Evolutionary conservation across 495 filamentous ascomycete genomes (phyloP).

Genomic region (Hyaloscypha hepaticicola): DNA sequence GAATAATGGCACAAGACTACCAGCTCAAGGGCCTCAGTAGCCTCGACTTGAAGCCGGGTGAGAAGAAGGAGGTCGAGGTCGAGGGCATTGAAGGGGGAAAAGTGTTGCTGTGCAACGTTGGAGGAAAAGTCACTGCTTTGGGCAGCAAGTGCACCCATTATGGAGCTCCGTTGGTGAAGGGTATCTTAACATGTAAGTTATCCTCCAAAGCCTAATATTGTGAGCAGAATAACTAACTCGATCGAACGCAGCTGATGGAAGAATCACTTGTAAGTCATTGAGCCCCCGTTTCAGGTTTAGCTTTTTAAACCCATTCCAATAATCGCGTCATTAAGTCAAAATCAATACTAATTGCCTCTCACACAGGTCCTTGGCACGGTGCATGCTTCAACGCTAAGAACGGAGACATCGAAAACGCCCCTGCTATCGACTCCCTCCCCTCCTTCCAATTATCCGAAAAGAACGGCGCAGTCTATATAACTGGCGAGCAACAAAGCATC

Average conservation of each 20-base stretch:
- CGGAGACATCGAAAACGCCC: constrained; percentile 95
- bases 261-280: constrained; percentile 63
- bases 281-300: too few species aligned
- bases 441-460: constrained; percentile 79
- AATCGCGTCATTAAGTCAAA: neutral
- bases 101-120: constrained; percentile 77
- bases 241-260: constrained; percentile 51
- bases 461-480: constrained; percentile 80
- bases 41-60: constrained; percentile 68
- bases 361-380: constrained; percentile 76
- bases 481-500: constrained; percentile 74
- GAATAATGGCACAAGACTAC: constrained; percentile 66
- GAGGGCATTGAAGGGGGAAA: constrained; percentile 85
- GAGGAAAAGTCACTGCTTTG: constrained; percentile 71
- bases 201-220: neutral
- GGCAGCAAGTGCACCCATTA: constrained; percentile 94
- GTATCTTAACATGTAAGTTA: constrained; percentile 63
- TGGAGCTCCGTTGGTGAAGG: constrained; percentile 81
- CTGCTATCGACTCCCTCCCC: constrained; percentile 76
- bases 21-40: constrained; percentile 79
- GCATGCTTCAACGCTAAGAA: constrained; percentile 88
- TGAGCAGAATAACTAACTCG: neutral
- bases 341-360: neutral
- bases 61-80: constrained; percentile 87
- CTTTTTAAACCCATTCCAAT: too few species aligned